Conservation (phyloP, 2,329 filamentous ascomycete genomes). For the Bretziella fagacearum region DNA sequence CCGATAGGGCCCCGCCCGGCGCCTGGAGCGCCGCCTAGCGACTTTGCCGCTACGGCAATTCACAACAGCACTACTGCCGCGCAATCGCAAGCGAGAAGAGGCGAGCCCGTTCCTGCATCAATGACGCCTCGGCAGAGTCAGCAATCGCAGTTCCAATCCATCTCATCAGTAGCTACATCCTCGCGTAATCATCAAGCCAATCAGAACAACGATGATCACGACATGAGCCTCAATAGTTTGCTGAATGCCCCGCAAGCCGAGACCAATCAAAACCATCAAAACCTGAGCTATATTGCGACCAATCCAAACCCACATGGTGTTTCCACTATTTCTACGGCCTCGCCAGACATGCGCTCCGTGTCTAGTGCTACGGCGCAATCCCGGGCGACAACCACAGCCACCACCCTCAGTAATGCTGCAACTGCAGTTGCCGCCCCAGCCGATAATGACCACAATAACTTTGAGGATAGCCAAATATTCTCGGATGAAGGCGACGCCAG, state of each 20-base stretch:
- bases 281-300: constrained; percentile 4
- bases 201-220: constrained; percentile 3
- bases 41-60: constrained; percentile 4
- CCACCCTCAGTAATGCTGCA: neutral
- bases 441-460: neutral
- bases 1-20: constrained; percentile 1
- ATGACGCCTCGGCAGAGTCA: constrained; percentile 4
- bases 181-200: neutral
- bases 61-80: neutral
- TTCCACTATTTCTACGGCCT: neutral
- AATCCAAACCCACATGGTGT: constrained; percentile 2
- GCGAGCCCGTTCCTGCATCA: constrained; percentile 3
- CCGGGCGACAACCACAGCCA: neutral
- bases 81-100: constrained; percentile 4
- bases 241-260: neutral
- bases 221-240: constrained; percentile 5
- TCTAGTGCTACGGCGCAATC: neutral
- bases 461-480: constrained; percentile 12
- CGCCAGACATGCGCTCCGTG: neutral
- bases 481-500: constrained; percentile 11
- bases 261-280: neutral
- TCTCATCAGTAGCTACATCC: neutral
- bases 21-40: neutral
- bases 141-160: constrained; percentile 4
- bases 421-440: neutral